Evolutionary conservation across 2,329 filamentous ascomycete species (phyloP), one percentile per base, ranked within the genome.

Genomic region (Remersonia thermophila): DNA sequence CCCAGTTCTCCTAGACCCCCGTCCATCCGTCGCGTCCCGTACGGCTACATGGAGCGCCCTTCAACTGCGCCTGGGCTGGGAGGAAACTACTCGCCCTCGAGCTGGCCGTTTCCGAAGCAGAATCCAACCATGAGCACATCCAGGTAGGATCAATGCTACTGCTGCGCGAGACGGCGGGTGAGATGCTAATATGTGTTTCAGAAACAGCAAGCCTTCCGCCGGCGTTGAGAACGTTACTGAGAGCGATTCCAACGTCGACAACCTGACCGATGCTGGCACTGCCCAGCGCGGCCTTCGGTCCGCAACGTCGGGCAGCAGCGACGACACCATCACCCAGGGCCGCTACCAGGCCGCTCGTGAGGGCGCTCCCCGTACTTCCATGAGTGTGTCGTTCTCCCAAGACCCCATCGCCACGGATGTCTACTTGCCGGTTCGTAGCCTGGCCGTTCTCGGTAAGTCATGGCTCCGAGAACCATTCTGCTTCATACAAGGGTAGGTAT

Each of bases 81-180:
- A 4, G 35, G 37, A 7, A 38, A 26, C 13, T 37, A 40, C 15
- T 44, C 43, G 16, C 39, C 41, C 2, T 42, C 35, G 7, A 37
- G 30, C 8, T 46, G 41, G 43, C 43, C 39, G 4, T 44, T 42
- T n/a, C n/a, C n/a, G n/a, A n/a, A n/a, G n/a, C 14, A 38, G 32
- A 46, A 40, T 7, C 20, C 39, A n/a, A 9, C 14, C 9, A 36
- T 28, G 12, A 12, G 17, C 14, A 30, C 33, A 1, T 40, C 42
- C 12, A 13, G 20, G 42, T 44, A 36, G 32, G 39, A 26, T 30
- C n/a, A n/a, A n/a, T 2, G 15, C 16, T 26, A 4, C 5, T n/a
- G 27, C 25, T 14, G n/a, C 20, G 9, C 7, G 11, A 14, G 12
- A 20, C 27, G n/a, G n/a, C 20, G 11, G n/a, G 26, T 14, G 9